Percentiles rank a stretch among this genome's conserved stretches.
These are phyloP conservation scores for Microcyclospora tardicrescens DNA, from an alignment of 2,329 filamentous ascomycete species.

Conservation along the genomic window DNA sequence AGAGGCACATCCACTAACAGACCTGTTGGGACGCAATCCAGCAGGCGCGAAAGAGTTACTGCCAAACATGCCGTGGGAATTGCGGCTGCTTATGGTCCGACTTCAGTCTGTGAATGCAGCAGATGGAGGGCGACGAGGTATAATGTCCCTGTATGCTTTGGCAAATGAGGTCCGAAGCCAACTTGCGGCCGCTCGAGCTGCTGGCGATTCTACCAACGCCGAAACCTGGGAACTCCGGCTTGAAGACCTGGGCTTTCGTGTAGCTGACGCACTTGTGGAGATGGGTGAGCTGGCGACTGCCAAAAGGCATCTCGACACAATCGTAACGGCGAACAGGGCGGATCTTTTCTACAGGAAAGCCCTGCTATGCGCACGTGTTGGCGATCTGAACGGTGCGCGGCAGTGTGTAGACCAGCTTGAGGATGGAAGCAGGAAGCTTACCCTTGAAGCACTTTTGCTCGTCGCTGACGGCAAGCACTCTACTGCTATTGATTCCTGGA, in stretches of 20 bases:
- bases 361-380: constrained; percentile 65
- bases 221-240: constrained; percentile 60
- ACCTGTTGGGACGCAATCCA: constrained; percentile 33
- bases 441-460: constrained; percentile 56
- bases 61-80: constrained; percentile 72
- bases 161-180: constrained; percentile 28
- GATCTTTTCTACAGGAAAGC: constrained; percentile 35
- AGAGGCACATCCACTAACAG: constrained; percentile 50
- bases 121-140: constrained; percentile 66
- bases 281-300: constrained; percentile 83
- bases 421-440: constrained; percentile 19
- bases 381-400: constrained; percentile 47
- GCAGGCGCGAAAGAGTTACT: constrained; percentile 39
- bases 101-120: constrained; percentile 77
- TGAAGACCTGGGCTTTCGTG: constrained; percentile 56
- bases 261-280: constrained; percentile 57
- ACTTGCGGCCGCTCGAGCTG: constrained; percentile 22
- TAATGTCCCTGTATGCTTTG: constrained; percentile 85
- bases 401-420: constrained; percentile 5
- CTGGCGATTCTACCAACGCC: constrained; percentile 43
- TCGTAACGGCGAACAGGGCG: constrained; percentile 35
- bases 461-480: constrained; percentile 68
- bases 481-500: constrained; percentile 51
- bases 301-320: constrained; percentile 52
- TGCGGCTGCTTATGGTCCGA: constrained; percentile 70